Conservation (phyloP, 495 filamentous ascomycete species). For the Xylaria bambusicola region DNA sequence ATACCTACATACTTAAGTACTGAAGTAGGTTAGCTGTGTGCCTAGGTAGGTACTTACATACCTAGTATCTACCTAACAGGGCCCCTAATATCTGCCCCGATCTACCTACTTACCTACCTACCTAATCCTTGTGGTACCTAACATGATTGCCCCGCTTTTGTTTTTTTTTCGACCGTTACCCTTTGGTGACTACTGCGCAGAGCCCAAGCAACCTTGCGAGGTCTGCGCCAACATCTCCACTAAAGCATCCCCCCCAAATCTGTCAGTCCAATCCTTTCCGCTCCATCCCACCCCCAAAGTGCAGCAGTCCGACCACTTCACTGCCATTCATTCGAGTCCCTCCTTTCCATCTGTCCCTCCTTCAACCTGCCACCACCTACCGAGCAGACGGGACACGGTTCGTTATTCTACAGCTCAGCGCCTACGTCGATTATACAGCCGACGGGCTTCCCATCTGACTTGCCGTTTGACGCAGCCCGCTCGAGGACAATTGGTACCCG, state of each 20-base stretch:
- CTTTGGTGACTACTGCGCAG: too few species aligned
- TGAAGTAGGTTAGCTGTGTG: too few species aligned
- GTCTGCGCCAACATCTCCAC: background rate
- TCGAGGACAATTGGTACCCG: slow-evolving; percentile 10
- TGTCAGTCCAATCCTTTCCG: slow-evolving; percentile 3
- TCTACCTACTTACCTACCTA: too few species aligned
- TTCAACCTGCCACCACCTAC: slow-evolving; percentile 3
- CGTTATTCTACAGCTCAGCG: background rate
- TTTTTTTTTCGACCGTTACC: too few species aligned
- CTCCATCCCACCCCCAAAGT: slow-evolving; percentile 15
- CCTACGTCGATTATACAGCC: slow-evolving; percentile 1
- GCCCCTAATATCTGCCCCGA: too few species aligned
- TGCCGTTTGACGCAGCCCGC: slow-evolving; percentile 5
- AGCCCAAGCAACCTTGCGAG: too few species aligned
- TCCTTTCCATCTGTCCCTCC: slow-evolving; percentile 10
- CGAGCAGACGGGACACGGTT: slow-evolving; percentile 7
- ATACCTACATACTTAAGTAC: too few species aligned
- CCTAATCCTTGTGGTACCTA: too few species aligned
- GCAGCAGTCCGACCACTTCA: background rate
- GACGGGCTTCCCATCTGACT: background rate
- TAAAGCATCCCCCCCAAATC: slow-evolving; percentile 14
- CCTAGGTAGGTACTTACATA: too few species aligned
- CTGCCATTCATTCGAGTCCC: slow-evolving; percentile 5
- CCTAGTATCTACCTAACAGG: too few species aligned
- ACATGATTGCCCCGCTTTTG: too few species aligned